phyloP scores from a whole-genome alignment of 352 stramenopile species.

The Phytophthora ohioensis region DNA sequence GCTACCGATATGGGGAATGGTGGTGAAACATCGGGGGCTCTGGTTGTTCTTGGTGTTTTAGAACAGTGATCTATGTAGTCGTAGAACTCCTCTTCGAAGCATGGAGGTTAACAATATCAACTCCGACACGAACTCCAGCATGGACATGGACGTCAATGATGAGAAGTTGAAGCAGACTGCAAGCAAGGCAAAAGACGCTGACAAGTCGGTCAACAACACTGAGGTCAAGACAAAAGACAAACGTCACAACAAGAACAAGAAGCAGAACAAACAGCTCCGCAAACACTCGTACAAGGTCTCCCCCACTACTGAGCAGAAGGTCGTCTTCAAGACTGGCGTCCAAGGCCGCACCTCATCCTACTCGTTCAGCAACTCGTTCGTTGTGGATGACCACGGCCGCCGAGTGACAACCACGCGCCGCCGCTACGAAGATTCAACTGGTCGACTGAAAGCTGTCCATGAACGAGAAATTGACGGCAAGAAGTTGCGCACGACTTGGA shows the following conservation, averaged over 20 bases:
- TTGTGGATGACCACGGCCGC: conserved; percentile 47
- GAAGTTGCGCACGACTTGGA: conserved; percentile 51
- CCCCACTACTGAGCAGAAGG: neutral
- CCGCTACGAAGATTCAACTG: conserved; percentile 49
- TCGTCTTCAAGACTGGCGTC: neutral
- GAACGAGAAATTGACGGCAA: conserved; percentile 46
- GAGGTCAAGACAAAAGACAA: neutral
- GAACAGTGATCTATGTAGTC: too few species aligned
- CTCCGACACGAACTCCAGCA: conserved; percentile 5
- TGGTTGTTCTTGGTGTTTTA: too few species aligned
- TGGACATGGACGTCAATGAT: conserved; percentile 16
- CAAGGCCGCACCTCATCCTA: conserved; percentile 41
- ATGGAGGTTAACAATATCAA: neutral
- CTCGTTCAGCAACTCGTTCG: conserved; percentile 48
- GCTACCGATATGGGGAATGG: too few species aligned
- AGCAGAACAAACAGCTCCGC: neutral
- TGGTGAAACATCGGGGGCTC: too few species aligned
- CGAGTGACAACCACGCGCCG: conserved; percentile 46
- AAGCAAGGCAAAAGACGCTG: neutral
- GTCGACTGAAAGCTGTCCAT: conserved; percentile 45
- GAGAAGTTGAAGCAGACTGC: neutral
- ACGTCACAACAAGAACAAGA: neutral
- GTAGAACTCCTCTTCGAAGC: too few species aligned
- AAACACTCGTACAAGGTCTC: neutral
- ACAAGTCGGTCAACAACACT: too few species aligned